These are phyloP conservation scores for Cyclotella cryptica DNA, from an alignment of 108 stramenopile genomes.

Conservation along the genomic window DNA sequence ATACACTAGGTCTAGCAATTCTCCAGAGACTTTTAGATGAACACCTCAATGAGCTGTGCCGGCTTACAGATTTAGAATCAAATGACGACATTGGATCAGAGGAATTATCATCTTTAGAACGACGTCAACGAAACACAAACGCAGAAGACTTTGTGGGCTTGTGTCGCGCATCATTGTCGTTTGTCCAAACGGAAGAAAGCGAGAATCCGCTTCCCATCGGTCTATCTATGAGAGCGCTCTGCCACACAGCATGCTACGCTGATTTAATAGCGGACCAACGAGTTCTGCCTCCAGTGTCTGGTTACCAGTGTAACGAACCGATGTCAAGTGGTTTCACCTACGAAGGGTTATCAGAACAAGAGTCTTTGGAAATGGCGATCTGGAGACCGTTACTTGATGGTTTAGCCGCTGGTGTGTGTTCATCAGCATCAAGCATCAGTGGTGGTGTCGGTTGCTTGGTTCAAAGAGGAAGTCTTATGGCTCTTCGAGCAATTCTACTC, in stretches of 20 bases:
- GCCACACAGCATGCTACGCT: conserved; percentile 89
- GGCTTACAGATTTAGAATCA: conserved; percentile 41
- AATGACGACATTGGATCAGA: conserved; percentile 19
- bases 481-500: conserved; percentile 83
- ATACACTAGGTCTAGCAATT: conserved; percentile 72
- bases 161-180: conserved; percentile 77
- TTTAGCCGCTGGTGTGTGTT: conserved; percentile 72
- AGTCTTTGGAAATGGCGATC: conserved; percentile 82
- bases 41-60: conserved; percentile 73
- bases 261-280: conserved; percentile 79
- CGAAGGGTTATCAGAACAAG: conserved; percentile 66
- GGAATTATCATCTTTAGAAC: conserved; percentile 51
- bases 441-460: conserved; percentile 84
- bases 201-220: conserved; percentile 70
- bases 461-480: conserved; percentile 85
- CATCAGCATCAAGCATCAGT: conserved; percentile 59
- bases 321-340: conserved; percentile 71
- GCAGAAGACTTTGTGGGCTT: conserved; percentile 88
- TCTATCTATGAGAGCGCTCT: conserved; percentile 88
- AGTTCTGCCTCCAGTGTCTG: conserved; percentile 69
- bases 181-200: conserved; percentile 65
- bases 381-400: conserved; percentile 90
- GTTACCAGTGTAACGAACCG: conserved; percentile 57
- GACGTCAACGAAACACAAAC: conserved; percentile 69
- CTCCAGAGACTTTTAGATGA: conserved; percentile 86